phyloP scores from a whole-genome alignment of 306 rosid species.

The Vicia sativa region DNA sequence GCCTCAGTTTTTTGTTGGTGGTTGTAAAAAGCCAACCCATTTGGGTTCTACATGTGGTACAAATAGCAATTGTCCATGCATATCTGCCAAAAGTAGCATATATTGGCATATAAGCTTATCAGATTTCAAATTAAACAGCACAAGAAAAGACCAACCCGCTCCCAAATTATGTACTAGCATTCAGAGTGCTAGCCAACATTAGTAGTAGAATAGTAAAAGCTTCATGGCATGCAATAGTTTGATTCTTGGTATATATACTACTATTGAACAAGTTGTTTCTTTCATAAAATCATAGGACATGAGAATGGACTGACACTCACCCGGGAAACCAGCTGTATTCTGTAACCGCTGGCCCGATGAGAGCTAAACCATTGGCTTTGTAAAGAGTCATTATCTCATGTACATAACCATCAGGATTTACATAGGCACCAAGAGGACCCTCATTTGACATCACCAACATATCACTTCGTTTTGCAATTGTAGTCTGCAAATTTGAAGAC shows the following conservation, averaged over 20 bases:
- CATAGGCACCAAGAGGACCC: constrained; percentile 97
- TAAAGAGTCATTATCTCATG: constrained; percentile 87
- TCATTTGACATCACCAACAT: constrained; percentile 94
- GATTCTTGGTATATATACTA: background rate
- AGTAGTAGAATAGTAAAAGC: background rate
- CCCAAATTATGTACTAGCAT: constrained; percentile 21
- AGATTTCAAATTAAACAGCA: constrained; percentile 2
- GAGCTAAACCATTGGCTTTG: constrained; percentile 76
- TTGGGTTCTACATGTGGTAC: constrained; percentile 70
- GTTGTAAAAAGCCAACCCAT: constrained; percentile 95
- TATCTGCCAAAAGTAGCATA: constrained; percentile 57
- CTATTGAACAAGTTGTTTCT: constrained; percentile 19
- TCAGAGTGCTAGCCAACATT: no score
- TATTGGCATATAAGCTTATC: constrained; percentile 33
- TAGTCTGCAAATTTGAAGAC: constrained; percentile 58
- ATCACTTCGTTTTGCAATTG: constrained; percentile 84
- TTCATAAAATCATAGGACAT: constrained; percentile 29
- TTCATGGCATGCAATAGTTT: background rate
- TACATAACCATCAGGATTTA: constrained; percentile 70
- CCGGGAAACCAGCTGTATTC: constrained; percentile 99
- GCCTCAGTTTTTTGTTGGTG: constrained; percentile 66
- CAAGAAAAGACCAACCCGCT: constrained; percentile 10
- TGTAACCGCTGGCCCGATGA: constrained; percentile 56
- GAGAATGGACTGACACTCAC: constrained; percentile 54
- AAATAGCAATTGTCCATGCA: constrained; percentile 78